These are phyloP conservation scores for Geoglossum glabrum DNA, from an alignment of 495 filamentous ascomycete genomes.

Conservation along the genomic window DNA sequence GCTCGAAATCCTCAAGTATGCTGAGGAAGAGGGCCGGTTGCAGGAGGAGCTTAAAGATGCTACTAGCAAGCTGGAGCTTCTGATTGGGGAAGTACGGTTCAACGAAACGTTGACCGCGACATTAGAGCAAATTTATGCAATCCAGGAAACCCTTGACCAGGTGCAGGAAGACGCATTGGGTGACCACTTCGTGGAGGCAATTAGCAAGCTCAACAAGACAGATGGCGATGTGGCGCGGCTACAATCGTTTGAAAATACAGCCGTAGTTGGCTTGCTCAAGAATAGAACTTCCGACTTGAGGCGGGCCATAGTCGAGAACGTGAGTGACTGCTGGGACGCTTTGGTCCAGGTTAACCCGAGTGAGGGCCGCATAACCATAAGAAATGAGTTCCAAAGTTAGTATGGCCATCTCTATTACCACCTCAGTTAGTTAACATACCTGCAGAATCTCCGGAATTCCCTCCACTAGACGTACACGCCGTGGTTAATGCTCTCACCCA, in stretches of 20 bases:
- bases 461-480: slow-evolving; percentile 8
- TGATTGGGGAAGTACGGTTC: slow-evolving; percentile 58
- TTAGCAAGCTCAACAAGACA: slow-evolving; percentile 28
- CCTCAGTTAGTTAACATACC: neutral
- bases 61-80: slow-evolving; percentile 45
- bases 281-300: slow-evolving; percentile 14
- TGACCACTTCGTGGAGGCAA: slow-evolving; percentile 13
- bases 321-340: slow-evolving; percentile 19
- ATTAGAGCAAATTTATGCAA: slow-evolving; percentile 35
- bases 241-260: slow-evolving; percentile 14
- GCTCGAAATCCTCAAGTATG: slow-evolving; percentile 49
- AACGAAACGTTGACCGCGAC: slow-evolving; percentile 44
- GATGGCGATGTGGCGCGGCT: slow-evolving; percentile 20
- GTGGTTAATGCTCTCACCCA: slow-evolving; percentile 14
- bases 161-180: slow-evolving; percentile 17
- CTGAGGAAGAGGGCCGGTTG: slow-evolving; percentile 41
- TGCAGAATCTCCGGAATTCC: slow-evolving; percentile 3
- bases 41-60: slow-evolving; percentile 40
- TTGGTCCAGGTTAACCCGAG: slow-evolving; percentile 15
- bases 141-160: slow-evolving; percentile 22
- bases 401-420: neutral
- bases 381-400: slow-evolving; percentile 13
- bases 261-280: slow-evolving; percentile 16
- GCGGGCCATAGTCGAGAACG: slow-evolving; percentile 13
- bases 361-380: slow-evolving; percentile 11